Percentiles rank a stretch among this genome's conserved stretches.
These are phyloP conservation scores for Tephrocybe sp. DNA, from an alignment of 768 basidiomycete species.

Conservation along the genomic window DNA sequence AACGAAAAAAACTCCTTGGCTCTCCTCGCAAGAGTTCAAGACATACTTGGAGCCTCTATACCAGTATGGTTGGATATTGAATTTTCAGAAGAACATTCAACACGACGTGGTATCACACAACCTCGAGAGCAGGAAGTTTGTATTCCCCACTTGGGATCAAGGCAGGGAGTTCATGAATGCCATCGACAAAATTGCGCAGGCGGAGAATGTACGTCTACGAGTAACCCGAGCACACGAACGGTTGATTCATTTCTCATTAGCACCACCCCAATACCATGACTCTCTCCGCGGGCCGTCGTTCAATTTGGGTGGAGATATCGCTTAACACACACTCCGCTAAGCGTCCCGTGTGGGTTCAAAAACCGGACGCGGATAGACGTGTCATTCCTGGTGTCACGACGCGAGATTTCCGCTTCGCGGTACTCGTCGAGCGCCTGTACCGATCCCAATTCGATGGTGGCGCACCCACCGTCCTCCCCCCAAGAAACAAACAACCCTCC, in stretches of 20 bases:
- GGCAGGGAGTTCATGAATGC: conserved; percentile 19
- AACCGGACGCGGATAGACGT: background rate
- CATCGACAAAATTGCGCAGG: conserved; percentile 15
- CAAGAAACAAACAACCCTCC: background rate
- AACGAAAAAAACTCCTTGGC: conserved; percentile 31
- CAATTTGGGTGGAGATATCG: conserved; percentile 5
- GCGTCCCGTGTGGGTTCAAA: conserved; percentile 7
- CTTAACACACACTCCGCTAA: conserved; percentile 25
- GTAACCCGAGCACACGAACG: background rate
- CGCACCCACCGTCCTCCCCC: background rate
- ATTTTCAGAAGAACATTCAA: background rate
- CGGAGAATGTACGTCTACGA: conserved; percentile 28
- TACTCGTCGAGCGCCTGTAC: conserved; percentile 32
- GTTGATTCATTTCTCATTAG: conserved; percentile 4
- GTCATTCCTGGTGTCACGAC: conserved; percentile 41
- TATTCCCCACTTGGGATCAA: conserved; percentile 16
- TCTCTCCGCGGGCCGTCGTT: background rate
- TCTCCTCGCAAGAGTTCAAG: conserved; percentile 29
- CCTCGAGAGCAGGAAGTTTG: conserved; percentile 17
- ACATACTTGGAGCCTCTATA: conserved; percentile 35
- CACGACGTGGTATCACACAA: background rate
- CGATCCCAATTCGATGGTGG: background rate
- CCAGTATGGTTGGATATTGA: conserved; percentile 25
- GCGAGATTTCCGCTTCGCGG: conserved; percentile 50
- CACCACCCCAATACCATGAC: conserved; percentile 22